phyloP scores from a whole-genome alignment of 208 protist genomes.

The Leishmania aethiopica region DNA sequence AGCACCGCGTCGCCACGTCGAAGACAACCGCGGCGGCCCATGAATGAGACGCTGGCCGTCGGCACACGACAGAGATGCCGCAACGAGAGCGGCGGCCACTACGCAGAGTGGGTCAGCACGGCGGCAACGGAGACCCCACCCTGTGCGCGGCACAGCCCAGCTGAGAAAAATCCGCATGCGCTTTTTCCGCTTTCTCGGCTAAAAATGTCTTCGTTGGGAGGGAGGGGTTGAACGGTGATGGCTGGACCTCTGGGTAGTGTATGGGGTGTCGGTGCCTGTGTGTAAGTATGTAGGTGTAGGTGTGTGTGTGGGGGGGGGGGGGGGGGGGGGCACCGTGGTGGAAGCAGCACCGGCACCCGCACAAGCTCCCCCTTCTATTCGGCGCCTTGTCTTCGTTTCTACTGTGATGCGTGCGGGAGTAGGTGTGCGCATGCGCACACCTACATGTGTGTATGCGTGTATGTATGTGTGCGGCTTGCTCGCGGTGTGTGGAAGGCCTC shows the following conservation, averaged over 20 bases:
- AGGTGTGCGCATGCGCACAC: background rate
- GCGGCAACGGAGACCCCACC: background rate
- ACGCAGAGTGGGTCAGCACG: background rate
- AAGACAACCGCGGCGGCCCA: background rate
- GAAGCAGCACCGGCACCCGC: background rate
- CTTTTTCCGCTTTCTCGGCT: background rate
- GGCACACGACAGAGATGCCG: background rate
- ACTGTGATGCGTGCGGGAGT: background rate
- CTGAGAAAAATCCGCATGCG: background rate
- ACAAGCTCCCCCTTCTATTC: background rate
- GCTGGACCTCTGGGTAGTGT: background rate
- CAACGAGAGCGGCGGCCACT: background rate
- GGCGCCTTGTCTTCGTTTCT: background rate
- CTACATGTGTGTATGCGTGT: conserved; percentile 2
- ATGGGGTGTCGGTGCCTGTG: background rate
- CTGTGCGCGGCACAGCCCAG: background rate
- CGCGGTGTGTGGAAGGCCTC: background rate
- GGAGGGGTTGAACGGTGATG: background rate
- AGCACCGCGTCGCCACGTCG: background rate
- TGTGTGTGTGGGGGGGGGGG: background rate
- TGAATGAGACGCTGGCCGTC: background rate
- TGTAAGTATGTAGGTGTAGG: background rate
- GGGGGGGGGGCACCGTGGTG: background rate
- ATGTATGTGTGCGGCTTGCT: background rate
- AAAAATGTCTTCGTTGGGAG: background rate